These are phyloP conservation scores for Xerophyta viscosa DNA, from an alignment of 106 monocot species.

Conservation along the genomic window DNA sequence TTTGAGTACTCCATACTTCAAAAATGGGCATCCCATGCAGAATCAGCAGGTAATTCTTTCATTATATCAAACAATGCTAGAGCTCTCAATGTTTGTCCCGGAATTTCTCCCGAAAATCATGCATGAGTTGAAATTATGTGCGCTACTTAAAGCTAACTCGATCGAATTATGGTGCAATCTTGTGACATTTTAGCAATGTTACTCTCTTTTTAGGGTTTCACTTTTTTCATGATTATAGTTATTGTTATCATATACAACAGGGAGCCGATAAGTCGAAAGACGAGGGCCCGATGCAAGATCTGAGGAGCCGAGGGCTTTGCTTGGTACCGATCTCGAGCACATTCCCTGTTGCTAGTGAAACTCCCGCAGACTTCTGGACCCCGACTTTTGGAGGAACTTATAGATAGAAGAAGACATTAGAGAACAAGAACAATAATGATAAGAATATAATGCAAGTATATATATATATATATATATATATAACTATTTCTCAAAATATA, in stretches of 20 bases:
- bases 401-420: slow-evolving; percentile 20
- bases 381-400: slow-evolving; percentile 52
- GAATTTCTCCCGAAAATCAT: no score
- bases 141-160: no score
- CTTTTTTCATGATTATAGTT: no score
- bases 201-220: no score
- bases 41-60: slow-evolving; percentile 45
- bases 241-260: not conserved
- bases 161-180: no score
- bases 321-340: slow-evolving; percentile 63
- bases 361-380: slow-evolving; percentile 55
- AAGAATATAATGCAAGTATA: not conserved
- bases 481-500: no score
- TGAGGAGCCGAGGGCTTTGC: slow-evolving; percentile 67
- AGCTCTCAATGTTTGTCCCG: no score
- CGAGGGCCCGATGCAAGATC: slow-evolving; percentile 42
- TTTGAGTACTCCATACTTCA: slow-evolving; percentile 60
- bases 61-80: no score
- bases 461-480: no score
- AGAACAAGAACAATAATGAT: not conserved
- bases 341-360: slow-evolving; percentile 43
- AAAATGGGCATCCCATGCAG: slow-evolving; percentile 50
- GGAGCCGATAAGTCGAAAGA: slow-evolving; percentile 19
- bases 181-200: no score
- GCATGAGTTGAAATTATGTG: no score